Base-by-base conservation (phyloP, 148 eudicot species). In the Fagopyrum homotropicum region DNA sequence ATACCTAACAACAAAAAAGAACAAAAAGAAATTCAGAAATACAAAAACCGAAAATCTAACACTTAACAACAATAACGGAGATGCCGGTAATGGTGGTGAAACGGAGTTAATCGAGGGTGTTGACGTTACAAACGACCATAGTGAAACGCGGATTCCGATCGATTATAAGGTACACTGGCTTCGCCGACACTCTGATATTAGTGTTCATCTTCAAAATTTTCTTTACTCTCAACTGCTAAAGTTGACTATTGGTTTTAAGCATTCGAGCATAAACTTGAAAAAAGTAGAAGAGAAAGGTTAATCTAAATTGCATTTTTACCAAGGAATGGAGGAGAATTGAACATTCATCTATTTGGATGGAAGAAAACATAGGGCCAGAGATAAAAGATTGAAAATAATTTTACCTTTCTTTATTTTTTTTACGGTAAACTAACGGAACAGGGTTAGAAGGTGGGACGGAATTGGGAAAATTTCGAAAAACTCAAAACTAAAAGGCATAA, bases 91-190 rank as follows among this genome's bases (percentile, higher is more conserved):
- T 91, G 78, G 98, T 90, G 82, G 84, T 73, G 81, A 91, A 85
- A 40, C 96, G 98, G 71, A 91, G 86, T 84, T 91, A 91, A 79
- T 94, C 97, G 79, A 94, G 93, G 61, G 87, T 74, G 86, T 88
- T 94, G 86, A 94, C 91, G 49, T 94, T 94, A 7, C 85, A 88
- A 45, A 94, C 96, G 72, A 95, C 89, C 75, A 87, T 94, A 0
- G 97, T 92, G 76, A 94, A 91, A 0, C 96, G 92, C 8, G 98
- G 98, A 69, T 91, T 94, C 16, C 98, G 98, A 88, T 94, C 98
- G 49, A 94, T 75, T 0, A 94, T 96, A 51, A 96, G 82, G 76
- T 89, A 94, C 55, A 90, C 93, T 0, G 98, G 98, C 80, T 90
- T 91, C 16, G 86, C 84, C 55, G 96, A 90, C 45, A 96, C 96